Base-by-base conservation (phyloP, 495 filamentous ascomycete genomes). In the Neurospora tetraspora region DNA sequence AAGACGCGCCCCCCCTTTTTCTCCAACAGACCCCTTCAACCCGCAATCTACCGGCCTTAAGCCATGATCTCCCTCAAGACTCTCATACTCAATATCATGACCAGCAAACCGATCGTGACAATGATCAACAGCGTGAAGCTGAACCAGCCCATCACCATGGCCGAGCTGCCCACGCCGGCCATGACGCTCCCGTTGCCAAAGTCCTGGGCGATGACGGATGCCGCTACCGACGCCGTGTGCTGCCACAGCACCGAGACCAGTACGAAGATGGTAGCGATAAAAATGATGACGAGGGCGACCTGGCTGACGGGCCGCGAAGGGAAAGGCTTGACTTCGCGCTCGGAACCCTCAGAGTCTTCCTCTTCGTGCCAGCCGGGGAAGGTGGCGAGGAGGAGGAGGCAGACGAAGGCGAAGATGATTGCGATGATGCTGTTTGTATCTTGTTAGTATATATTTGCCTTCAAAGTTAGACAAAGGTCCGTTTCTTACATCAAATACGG, bases 71-170 rank as follows among this genome's bases (percentile, higher is more conserved):
- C 77, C 36, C 80, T 75, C 42, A 96, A 81, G 38, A 96, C 83
- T 39, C 88, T 86, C 76, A 97, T 93, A 82, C 93, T 97, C 79
- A 97, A 83, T 74, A 97, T 96, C 95, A 98, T 98, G 75, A 98
- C 91, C 43, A 98, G 84, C 80, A 98, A 81, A 34, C 95, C 95
- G 78, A 98, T 96, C 20, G 95, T 97, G 38, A 97, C 94, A 40
- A 98, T 89, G 71, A 98, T 95, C 74, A 98, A 85, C 72, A 98
- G 78, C 39, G 91, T 92, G 77, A 98, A 98, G 16, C 93, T 92
- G 81, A 98, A 98, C 95, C 95, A 98, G 36, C 95, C 95, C 76
- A 98, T 86, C 38, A 98, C 92, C 93, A 98, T 98, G 11, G 95
- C 95, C 4, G 90, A 92, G 6, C 92, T 92, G 3, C 95, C 95